Percentiles rank a stretch among this genome's conserved stretches.
phyloP scores from a whole-genome alignment of 768 basidiomycete species.

The Candolleomyces efflorescens region DNA sequence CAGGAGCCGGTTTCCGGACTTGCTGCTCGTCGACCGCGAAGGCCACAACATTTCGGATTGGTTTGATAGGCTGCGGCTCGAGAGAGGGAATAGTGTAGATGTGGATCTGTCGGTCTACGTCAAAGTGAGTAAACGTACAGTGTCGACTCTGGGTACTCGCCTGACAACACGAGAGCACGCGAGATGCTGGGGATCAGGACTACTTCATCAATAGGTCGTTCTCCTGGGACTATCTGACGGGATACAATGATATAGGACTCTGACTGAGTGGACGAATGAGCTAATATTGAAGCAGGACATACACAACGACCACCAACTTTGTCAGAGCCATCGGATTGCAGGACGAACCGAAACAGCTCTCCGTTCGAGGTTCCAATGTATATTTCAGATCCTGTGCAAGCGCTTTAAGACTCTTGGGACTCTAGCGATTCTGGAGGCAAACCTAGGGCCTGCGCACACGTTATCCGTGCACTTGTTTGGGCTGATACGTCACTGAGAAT shows the following conservation, averaged over 20 bases:
- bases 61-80: constrained; percentile 71
- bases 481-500: constrained; percentile 8
- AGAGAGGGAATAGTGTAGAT: constrained; percentile 81
- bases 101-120: constrained; percentile 59
- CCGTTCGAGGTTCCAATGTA: constrained; percentile 87
- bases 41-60: constrained; percentile 74
- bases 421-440: constrained; percentile 9
- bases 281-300: background rate
- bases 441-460: constrained; percentile 62
- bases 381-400: constrained; percentile 64
- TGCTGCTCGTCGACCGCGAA: constrained; percentile 83
- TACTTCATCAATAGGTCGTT: constrained; percentile 77
- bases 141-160: constrained; percentile 31
- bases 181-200: constrained; percentile 73
- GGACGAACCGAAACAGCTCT: constrained; percentile 73
- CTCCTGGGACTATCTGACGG: constrained; percentile 62
- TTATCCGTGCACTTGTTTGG: constrained; percentile 20
- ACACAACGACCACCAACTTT: constrained; percentile 30
- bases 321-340: constrained; percentile 54
- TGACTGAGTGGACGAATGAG: constrained; percentile 15
- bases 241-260: constrained; percentile 66
- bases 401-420: background rate
- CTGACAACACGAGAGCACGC: constrained; percentile 71
- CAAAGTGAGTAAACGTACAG: constrained; percentile 1
- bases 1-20: constrained; percentile 45